phyloP scores from a whole-genome alignment of 257 asterid species.

The Craterostigma plantagineum region DNA sequence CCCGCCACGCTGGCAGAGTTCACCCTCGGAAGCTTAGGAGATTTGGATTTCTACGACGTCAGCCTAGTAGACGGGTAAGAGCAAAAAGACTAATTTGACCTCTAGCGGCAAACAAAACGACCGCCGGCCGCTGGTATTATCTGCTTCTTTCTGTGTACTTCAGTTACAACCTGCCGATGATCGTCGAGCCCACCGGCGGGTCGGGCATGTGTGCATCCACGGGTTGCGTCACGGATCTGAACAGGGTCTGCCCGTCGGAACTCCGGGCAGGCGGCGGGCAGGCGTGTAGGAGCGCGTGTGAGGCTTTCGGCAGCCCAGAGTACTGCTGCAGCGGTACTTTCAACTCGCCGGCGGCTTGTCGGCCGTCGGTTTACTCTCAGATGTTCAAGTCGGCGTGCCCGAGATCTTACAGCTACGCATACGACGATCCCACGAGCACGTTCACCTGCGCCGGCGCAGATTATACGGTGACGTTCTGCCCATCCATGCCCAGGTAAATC shows the following conservation, averaged over 20 bases:
- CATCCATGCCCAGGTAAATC: conserved; percentile 57
- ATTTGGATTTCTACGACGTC: conserved; percentile 79
- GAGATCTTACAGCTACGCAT: conserved; percentile 84
- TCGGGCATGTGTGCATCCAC: conserved; percentile 66
- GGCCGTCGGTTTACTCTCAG: conserved; percentile 61
- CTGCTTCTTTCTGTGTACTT: too few species aligned
- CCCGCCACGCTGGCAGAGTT: conserved; percentile 96
- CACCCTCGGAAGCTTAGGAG: conserved; percentile 77
- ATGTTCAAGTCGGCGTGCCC: conserved; percentile 89
- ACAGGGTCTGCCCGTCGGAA: conserved; percentile 74
- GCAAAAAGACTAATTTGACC: too few species aligned
- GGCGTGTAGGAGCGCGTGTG: conserved; percentile 96
- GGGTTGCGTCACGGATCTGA: conserved; percentile 72
- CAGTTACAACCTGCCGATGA: conserved; percentile 53
- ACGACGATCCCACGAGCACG: conserved; percentile 84
- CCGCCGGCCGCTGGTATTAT: too few species aligned
- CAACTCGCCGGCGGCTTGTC: conserved; percentile 80
- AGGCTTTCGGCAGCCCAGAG: conserved; percentile 75
- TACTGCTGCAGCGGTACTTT: conserved; percentile 79
- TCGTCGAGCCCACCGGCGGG: conserved; percentile 66
- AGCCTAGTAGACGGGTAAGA: conserved; percentile 87
- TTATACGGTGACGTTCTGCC: conserved; percentile 78
- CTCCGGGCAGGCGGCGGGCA: conserved; percentile 47
- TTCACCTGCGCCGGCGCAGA: conserved; percentile 87
- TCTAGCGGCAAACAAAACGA: too few species aligned